Base-by-base conservation (phyloP, 306 rosid genomes). In the Citrullus colocynthis region DNA sequence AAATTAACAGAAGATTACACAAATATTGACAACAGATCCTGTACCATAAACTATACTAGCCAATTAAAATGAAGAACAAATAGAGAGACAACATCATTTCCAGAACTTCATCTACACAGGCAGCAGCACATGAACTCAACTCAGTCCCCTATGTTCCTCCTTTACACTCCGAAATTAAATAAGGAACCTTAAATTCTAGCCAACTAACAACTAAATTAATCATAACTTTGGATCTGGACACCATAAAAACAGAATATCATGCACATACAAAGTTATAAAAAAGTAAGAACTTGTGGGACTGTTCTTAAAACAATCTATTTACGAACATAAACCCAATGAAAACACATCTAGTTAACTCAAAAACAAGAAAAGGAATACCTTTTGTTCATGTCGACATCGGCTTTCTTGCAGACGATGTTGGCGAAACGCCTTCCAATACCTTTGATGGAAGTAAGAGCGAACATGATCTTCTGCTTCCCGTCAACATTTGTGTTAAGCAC, bases 351-450 rank as follows among this genome's bases (percentile, higher is more conserved):
- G 44, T 5, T 20, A 69, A 6, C 36, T 69, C 5, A 10, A 5
- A 42, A 18, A 67, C 54, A 18, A 70, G 1, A 3, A n/a, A 8
- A 18, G 0, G 13, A 20, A 76, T 6, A 77, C 80, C 80, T 77
- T 39, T 77, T 77, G 80, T 77, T 77, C 80, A 77, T 77, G 72
- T 77, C 80, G 9, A 76, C 79, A 58, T 76, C 79, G 69, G 79
- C 79, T 59, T 76, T 76, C 4, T 76, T 76, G 69, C 80, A 77
- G 34, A 77, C 80, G 10, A 77, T 77, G 80, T 77, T 77, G 11
- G 80, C 80, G 45, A 77, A 48, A 60, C 80, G 73, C 80, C 80
- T 77, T 28, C 80, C 80, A 30, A 77, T 77, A 77, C 80, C 80
- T 60, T 77, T 76, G 56, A 76, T 76, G 39, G 79, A 76, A 10